phyloP scores from a whole-genome alignment of 2,329 filamentous ascomycete genomes.

The Pseudogymnoascus sp. region DNA sequence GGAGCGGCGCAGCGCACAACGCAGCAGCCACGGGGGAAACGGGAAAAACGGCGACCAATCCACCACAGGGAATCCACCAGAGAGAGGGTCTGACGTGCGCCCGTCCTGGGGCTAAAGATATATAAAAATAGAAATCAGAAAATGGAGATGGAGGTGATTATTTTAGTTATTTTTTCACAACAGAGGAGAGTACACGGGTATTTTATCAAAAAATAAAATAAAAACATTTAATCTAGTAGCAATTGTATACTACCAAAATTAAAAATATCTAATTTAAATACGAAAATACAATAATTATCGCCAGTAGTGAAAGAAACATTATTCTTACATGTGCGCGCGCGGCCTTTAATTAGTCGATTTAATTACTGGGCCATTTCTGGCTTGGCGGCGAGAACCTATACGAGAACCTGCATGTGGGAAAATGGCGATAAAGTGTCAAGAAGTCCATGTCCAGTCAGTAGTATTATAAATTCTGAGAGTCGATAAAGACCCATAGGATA shows the following conservation, averaged over 20 bases:
- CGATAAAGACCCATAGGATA: too few relatives aligned
- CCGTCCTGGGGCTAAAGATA: slow-evolving; percentile 7
- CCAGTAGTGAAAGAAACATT: too few relatives aligned
- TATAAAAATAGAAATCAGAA: slow-evolving; percentile 13
- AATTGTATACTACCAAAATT: background rate
- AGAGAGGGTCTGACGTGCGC: slow-evolving; percentile 2
- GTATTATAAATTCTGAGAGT: background rate
- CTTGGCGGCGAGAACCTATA: background rate
- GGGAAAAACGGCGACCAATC: background rate
- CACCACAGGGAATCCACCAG: too few relatives aligned
- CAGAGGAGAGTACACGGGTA: background rate
- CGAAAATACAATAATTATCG: too few relatives aligned
- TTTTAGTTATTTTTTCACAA: background rate
- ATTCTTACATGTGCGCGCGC: slow-evolving; percentile 6
- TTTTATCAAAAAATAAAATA: background rate
- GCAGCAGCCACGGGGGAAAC: background rate
- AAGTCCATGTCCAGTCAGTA: background rate
- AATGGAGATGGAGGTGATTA: too few relatives aligned
- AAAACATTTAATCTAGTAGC: background rate
- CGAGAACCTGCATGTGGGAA: background rate
- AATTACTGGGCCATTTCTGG: slow-evolving; percentile 6
- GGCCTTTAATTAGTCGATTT: background rate
- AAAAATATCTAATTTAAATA: too few relatives aligned
- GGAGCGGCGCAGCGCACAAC: background rate
- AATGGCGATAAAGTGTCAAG: background rate